A percentile compares a stretch with the other conserved stretches of the same genome.
These are phyloP conservation scores for Candida tetrigidarum DNA, from an alignment of 1,139 yeast genomes.

Conservation along the genomic window DNA sequence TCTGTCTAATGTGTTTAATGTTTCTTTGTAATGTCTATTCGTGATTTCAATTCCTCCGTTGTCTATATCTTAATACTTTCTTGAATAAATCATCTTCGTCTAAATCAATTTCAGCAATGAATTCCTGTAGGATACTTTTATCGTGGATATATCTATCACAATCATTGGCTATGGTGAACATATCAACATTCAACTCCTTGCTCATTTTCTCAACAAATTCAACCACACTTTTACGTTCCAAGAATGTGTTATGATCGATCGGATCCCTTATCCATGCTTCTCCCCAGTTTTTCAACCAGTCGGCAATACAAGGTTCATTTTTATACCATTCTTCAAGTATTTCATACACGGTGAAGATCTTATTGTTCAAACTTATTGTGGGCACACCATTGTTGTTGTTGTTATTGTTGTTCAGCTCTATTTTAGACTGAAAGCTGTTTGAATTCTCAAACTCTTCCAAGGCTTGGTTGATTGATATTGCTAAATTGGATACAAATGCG, in stretches of 20 bases:
- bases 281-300: constrained; percentile 17
- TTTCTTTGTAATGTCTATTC: neutral
- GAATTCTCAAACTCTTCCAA: constrained; percentile 13
- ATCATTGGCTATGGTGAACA: constrained; percentile 19
- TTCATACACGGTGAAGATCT: constrained; percentile 20
- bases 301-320: constrained; percentile 15
- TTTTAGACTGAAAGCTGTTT: constrained; percentile 1
- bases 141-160: constrained; percentile 21
- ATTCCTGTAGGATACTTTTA: constrained; percentile 20
- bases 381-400: constrained; percentile 14
- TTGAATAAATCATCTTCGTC: constrained; percentile 19
- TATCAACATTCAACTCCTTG: constrained; percentile 18
- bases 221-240: constrained; percentile 19
- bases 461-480: constrained; percentile 10
- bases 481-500: constrained; percentile 14
- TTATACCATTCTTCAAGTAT: constrained; percentile 22
- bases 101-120: constrained; percentile 21
- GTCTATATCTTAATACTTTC: constrained; percentile 17
- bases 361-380: constrained; percentile 19
- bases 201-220: constrained; percentile 19
- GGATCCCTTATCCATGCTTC: constrained; percentile 21
- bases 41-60: constrained; percentile 12
- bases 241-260: constrained; percentile 20
- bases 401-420: constrained; percentile 12
- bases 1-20: neutral